Evolutionary conservation across 139 green algal genomes (phyloP), one percentile per base, ranked within the genome.

Genomic region (Spirogloea muscicola): DNA sequence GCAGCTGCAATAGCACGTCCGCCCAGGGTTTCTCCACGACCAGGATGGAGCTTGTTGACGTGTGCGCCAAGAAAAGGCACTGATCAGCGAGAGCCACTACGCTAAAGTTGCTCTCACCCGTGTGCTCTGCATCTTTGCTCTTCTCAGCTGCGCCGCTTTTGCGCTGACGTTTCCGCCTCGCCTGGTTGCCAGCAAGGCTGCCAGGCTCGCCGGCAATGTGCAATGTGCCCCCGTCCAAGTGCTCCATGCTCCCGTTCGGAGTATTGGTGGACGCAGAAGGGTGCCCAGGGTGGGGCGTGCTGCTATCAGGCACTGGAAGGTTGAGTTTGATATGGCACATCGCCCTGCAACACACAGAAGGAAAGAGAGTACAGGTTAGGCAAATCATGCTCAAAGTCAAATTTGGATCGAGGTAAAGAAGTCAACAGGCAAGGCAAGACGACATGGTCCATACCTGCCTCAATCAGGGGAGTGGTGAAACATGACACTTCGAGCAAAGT

Each of bases 1-100:
- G 61, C 21, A 71, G 65, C 10, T 63, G 13, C 13, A 16, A 33
- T 13, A 71, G 16, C 34, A 71, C 61, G 10, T 63, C 25, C 39
- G 21, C 34, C 61, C 61, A 71, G 10, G 61, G 61, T 29, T 65
- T 71, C 10, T 71, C 61, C 25, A 63, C 39, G n/a, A 71, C 39
- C 13, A 71, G 65, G 10, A 71, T 10, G 16, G 61, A 71, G 21
- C 65, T 66, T 21, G 18, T 10, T n/a, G 10, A 16, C n/a, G 18
- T 13, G 46, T 67, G 34, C 10, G 13, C 34, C 41, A 71, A 13
- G 65, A 71, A 71, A 16, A 71, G 34, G 25, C 61, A 71, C n/a
- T 16, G 61, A 65, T 71, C n/a, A 16, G 16, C 65, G 13, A 71
- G 16, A 64, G 41, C 13, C 61, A 63, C 34, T 37, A 71, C 21